Evolutionary conservation across 2,329 filamentous ascomycete genomes (phyloP).

Genomic region (Dendrostoma leiphaemia): DNA sequence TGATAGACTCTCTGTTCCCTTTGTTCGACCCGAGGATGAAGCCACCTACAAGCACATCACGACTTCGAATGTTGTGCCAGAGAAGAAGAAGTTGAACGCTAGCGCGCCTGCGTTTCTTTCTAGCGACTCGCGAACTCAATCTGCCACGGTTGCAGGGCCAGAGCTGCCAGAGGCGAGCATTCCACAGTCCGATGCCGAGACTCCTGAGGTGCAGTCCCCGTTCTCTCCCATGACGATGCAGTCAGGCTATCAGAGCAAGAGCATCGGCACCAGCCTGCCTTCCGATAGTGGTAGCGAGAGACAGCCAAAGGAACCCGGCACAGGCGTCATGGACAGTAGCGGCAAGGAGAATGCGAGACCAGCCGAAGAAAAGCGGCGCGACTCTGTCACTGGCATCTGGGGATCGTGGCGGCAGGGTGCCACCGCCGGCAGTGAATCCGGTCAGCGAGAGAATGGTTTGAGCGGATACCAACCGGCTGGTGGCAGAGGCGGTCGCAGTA

Average conservation of each 20-base stretch:
- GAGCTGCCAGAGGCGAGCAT: conserved; percentile 21
- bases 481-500: conserved; percentile 60
- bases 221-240: conserved; percentile 28
- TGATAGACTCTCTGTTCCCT: conserved; percentile 83
- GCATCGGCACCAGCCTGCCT: conserved; percentile 31
- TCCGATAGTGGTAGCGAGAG: conserved; percentile 45
- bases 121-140: conserved; percentile 24
- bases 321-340: conserved; percentile 27
- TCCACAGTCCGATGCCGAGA: conserved; percentile 26
- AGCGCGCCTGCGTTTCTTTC: conserved; percentile 45
- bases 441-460: conserved; percentile 49
- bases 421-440: conserved; percentile 48
- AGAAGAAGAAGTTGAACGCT: conserved; percentile 57
- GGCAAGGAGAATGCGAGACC: conserved; percentile 24
- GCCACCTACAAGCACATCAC: conserved; percentile 73
- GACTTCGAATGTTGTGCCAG: conserved; percentile 56
- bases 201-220: conserved; percentile 28
- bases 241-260: conserved; percentile 33
- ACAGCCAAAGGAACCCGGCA: conserved; percentile 35
- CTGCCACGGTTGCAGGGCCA: conserved; percentile 10
- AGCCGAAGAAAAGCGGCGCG: conserved; percentile 36
- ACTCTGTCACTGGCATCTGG: conserved; percentile 60
- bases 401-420: conserved; percentile 66
- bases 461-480: conserved; percentile 70
- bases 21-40: conserved; percentile 90